These are phyloP conservation scores for Hypsizygus ulmarius DNA, from an alignment of 1,284 basidiomycete genomes.

Conservation along the genomic window DNA sequence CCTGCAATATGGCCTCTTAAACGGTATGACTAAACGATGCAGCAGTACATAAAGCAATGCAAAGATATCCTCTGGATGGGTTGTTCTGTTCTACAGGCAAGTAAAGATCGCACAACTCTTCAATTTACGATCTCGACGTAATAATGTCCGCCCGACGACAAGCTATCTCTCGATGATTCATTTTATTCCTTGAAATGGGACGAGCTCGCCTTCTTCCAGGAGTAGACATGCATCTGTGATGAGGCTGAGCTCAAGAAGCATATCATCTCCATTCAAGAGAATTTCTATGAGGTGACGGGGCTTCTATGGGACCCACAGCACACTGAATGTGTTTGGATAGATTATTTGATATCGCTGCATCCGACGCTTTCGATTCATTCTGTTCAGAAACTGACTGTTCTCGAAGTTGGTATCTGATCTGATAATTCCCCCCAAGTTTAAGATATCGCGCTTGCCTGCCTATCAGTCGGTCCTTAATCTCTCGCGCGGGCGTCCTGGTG, in stretches of 20 bases:
- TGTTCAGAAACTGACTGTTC: slow-evolving; percentile 21
- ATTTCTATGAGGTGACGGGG: slow-evolving; percentile 11
- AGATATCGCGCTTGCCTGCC: slow-evolving; percentile 40
- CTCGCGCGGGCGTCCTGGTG: slow-evolving; percentile 35
- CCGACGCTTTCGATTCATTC: slow-evolving; percentile 38
- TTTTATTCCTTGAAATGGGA: slow-evolving; percentile 10
- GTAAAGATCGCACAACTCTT: neutral
- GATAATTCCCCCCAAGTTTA: slow-evolving; percentile 30
- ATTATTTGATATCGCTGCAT: slow-evolving; percentile 39
- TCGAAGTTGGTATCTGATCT: neutral
- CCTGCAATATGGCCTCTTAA: no score
- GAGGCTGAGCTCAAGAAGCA: slow-evolving; percentile 9
- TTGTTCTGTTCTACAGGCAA: neutral
- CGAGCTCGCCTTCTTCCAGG: slow-evolving; percentile 11
- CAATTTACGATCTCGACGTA: no score
- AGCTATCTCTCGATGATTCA: slow-evolving; percentile 8
- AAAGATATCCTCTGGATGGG: no score
- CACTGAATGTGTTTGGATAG: slow-evolving; percentile 16
- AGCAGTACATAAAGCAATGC: no score
- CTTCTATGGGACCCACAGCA: neutral
- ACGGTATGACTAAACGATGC: no score
- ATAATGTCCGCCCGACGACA: neutral
- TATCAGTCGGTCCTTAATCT: slow-evolving; percentile 43
- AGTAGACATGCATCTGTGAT: slow-evolving; percentile 11
- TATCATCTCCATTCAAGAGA: slow-evolving; percentile 13